These are phyloP conservation scores for Papiliotrema flavescens DNA, from an alignment of 1,284 basidiomycete genomes.

Conservation along the genomic window DNA sequence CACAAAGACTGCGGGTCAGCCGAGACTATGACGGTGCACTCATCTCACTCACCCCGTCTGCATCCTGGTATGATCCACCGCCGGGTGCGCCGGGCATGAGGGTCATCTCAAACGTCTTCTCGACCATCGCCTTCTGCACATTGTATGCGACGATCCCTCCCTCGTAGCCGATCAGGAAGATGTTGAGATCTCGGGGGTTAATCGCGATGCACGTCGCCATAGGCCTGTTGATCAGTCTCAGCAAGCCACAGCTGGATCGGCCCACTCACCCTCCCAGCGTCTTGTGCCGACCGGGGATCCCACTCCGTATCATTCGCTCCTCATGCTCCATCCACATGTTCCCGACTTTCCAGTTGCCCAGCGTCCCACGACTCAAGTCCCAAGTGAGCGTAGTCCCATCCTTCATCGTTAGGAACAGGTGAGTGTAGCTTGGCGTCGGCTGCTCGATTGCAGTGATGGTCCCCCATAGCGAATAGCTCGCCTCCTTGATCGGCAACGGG, in stretches of 20 bases:
- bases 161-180: conserved; percentile 76
- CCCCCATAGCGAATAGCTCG: conserved; percentile 27
- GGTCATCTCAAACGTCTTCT: conserved; percentile 64
- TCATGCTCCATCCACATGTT: conserved; percentile 76
- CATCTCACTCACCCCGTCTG: conserved; percentile 18
- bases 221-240: conserved; percentile 39
- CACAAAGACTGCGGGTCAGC: conserved; percentile 57
- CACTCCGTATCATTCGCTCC: conserved; percentile 59
- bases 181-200: conserved; percentile 77
- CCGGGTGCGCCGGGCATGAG: conserved; percentile 76
- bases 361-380: conserved; percentile 62
- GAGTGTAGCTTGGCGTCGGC: conserved; percentile 38
- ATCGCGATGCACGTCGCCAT: conserved; percentile 62
- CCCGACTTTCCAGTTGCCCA: conserved; percentile 62
- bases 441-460: conserved; percentile 38
- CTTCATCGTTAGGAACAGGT: conserved; percentile 45
- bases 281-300: conserved; percentile 54
- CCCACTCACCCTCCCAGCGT: conserved; percentile 50
- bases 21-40: background rate
- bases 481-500: conserved; percentile 34
- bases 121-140: conserved; percentile 61
- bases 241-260: background rate
- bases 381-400: conserved; percentile 56
- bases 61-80: conserved; percentile 60
- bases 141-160: conserved; percentile 72